These are phyloP conservation scores for Zygnema cylindricum DNA, from an alignment of 139 green algal species.

Conservation along the genomic window DNA sequence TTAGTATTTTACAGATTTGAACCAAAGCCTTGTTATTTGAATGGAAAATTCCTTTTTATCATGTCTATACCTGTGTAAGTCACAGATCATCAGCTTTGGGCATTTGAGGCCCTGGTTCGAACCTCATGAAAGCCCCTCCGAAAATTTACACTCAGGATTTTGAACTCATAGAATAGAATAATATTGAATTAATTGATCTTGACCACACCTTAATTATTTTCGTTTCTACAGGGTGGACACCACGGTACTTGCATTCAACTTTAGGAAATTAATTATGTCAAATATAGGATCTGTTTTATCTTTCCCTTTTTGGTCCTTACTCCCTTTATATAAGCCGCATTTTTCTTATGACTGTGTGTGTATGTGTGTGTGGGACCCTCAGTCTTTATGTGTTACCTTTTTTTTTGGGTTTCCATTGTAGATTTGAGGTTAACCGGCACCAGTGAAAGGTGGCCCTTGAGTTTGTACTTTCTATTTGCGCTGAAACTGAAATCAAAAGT, in stretches of 20 bases:
- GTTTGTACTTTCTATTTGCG: background rate
- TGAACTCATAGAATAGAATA: background rate
- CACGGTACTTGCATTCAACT: background rate
- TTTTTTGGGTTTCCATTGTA: background rate
- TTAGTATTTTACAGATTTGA: too few species aligned
- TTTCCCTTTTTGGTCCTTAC: background rate
- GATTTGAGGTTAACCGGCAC: background rate
- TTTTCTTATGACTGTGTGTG: background rate
- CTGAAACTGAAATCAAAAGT: too few species aligned
- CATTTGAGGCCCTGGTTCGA: too few species aligned
- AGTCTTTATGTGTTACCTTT: background rate
- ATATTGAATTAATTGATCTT: background rate
- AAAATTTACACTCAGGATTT: background rate
- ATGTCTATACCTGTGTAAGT: too few species aligned
- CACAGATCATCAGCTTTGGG: too few species aligned
- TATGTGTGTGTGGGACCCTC: background rate
- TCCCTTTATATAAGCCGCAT: background rate
- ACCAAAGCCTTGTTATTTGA: too few species aligned
- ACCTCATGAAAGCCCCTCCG: background rate
- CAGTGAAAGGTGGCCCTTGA: background rate
- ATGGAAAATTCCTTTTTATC: too few species aligned
- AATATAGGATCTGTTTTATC: background rate
- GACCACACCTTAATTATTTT: background rate
- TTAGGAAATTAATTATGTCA: background rate
- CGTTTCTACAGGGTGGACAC: background rate